Base-by-base conservation (phyloP, 2,329 filamentous ascomycete genomes). In the Stromatinia cepivora region DNA sequence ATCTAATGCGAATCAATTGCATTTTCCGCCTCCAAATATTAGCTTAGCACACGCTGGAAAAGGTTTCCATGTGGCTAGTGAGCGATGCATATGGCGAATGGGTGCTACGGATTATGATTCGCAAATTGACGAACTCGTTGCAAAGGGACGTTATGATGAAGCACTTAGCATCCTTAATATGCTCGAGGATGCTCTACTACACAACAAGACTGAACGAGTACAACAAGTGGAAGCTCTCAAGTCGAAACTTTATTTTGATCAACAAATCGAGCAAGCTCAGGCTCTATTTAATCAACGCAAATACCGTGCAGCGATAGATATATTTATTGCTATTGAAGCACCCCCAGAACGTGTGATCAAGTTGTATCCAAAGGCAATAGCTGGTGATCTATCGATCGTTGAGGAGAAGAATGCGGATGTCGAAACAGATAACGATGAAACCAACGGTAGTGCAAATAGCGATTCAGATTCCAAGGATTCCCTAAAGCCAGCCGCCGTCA, bases 31-130 rank as follows among this genome's bases (percentile, higher is more conserved):
- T 63, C 94, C 94, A 0, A 97, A 93, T 28, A 91, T 94, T 72
- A 97, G 94, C 77, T 83, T 99, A n/a, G 92, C 94, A 0, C 95
- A 99, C 81, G 94, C 93, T 0, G 95, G 92, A 4, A 99, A 99
- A 79, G 94, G 94, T 0, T 99, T 99, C 75, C 86, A 98, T 70
- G 93, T 98, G 65, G 90, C 91, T 28, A 97, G 94, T 77, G 95
- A 98, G 69, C 86, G 95, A 57, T 91, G 87, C 46, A 92, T 99
- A 50, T 99, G 95, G 95, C 91, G 95, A 75, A 98, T 99, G 95
- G 92, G 90, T 72, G 92, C 94, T 4, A 88, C 94, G 50, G 91
- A 94, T 73, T 99, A 99, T 77, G 92, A 97, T 78, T 88, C 89
- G 2, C 95, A 99, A 78, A 88, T 98, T 31, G 87, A 93, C 70